Conservation (phyloP, 257 asterid species). For the Mitragyna speciosa region DNA sequence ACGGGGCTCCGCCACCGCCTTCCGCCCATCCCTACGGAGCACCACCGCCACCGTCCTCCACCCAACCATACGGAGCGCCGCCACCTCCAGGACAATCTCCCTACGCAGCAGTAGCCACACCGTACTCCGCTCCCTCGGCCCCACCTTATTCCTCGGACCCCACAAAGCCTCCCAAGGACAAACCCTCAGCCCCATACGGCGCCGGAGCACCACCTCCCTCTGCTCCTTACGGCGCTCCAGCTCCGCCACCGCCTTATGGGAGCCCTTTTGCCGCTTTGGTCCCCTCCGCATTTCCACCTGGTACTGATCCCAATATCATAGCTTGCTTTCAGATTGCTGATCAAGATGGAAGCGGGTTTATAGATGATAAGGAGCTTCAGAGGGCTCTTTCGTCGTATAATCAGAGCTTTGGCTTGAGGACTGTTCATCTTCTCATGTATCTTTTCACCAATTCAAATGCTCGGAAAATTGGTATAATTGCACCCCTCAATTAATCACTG, state of each 20-base stretch:
- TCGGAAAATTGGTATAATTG: slow-evolving; percentile 66
- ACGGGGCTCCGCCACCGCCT: slow-evolving; percentile 31
- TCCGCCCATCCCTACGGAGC: no score
- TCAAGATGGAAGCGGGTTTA: slow-evolving; percentile 90
- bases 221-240: slow-evolving; percentile 24
- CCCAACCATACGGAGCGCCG: slow-evolving; percentile 9
- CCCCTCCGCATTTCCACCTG: slow-evolving; percentile 89
- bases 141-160: slow-evolving; percentile 34
- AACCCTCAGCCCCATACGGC: slow-evolving; percentile 23
- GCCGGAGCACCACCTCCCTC: slow-evolving; percentile 34
- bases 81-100: slow-evolving; percentile 19
- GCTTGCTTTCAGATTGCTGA: slow-evolving; percentile 81
- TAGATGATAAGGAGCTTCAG: slow-evolving; percentile 91
- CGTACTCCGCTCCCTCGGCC: slow-evolving; percentile 16
- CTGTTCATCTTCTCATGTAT: slow-evolving; percentile 92
- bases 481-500: background rate
- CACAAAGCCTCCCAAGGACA: slow-evolving; percentile 39
- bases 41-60: background rate
- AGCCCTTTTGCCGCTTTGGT: slow-evolving; percentile 64
- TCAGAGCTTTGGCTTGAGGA: slow-evolving; percentile 81
- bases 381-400: slow-evolving; percentile 67
- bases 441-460: slow-evolving; percentile 71
- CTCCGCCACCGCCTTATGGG: slow-evolving; percentile 44
- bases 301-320: slow-evolving; percentile 78
- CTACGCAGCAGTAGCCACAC: slow-evolving; percentile 5